Evolutionary conservation across 2,329 filamentous ascomycete genomes (phyloP).

Genomic region (Fusarium sp.): DNA sequence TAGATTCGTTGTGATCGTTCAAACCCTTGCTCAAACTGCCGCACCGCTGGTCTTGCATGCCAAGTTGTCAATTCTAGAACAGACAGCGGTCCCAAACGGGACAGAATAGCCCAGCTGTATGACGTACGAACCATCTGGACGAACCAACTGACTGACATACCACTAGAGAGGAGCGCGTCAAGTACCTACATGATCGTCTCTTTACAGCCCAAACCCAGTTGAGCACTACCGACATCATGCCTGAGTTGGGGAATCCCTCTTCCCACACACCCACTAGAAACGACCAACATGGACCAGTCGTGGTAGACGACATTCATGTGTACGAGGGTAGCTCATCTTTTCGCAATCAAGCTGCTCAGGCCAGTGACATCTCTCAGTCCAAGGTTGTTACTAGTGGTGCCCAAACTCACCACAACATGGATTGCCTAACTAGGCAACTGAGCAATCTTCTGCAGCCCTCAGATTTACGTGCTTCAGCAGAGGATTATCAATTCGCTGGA

Average conservation of each 20-base stretch:
- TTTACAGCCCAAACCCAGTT: background rate
- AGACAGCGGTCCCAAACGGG: background rate
- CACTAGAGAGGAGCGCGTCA: conserved; percentile 1
- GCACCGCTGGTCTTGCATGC: background rate
- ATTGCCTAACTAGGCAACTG: background rate
- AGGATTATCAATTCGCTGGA: background rate
- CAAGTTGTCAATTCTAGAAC: background rate
- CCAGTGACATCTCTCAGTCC: conserved; percentile 1
- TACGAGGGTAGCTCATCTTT: conserved; percentile 2
- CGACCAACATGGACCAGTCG: background rate
- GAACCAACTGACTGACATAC: background rate
- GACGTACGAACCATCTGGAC: background rate
- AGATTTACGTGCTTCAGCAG: background rate
- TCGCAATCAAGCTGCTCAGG: background rate
- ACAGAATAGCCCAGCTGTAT: conserved; percentile 6
- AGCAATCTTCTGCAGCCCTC: background rate
- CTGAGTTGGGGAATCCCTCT: background rate
- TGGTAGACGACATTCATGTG: background rate
- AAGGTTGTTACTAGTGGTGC: background rate
- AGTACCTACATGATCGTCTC: background rate
- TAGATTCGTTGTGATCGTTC: conserved; percentile 7
- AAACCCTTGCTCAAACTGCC: background rate
- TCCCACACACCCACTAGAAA: background rate
- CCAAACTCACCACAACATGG: background rate
- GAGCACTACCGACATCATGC: background rate